Percentiles rank a stretch among this genome's conserved stretches.
These are phyloP conservation scores for Jackrogersella multiformis DNA, from an alignment of 495 filamentous ascomycete species.

Conservation along the genomic window DNA sequence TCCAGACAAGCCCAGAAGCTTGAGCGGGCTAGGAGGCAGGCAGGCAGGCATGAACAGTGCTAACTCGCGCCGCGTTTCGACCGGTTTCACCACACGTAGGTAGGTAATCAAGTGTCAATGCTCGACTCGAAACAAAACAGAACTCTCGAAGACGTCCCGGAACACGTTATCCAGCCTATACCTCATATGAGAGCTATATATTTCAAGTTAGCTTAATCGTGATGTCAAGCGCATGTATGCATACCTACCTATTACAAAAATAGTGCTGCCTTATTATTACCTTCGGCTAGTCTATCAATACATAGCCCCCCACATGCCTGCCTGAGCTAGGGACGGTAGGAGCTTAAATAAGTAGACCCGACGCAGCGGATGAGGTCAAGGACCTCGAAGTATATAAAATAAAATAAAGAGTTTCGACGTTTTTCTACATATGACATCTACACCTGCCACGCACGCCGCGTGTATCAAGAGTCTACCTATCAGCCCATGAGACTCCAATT, in stretches of 20 bases:
- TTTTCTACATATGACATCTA: neutral
- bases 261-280: neutral
- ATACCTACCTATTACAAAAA: neutral
- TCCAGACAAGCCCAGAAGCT: neutral
- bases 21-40: neutral
- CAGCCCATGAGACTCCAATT: neutral
- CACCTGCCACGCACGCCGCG: neutral
- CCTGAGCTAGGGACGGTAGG: no score
- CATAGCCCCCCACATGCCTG: neutral
- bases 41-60: slow-evolving; percentile 13
- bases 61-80: slow-evolving; percentile 19
- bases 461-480: no score
- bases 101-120: neutral
- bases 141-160: neutral
- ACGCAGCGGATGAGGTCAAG: slow-evolving; percentile 7
- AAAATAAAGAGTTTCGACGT: neutral
- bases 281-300: neutral
- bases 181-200: neutral
- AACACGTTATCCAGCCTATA: neutral
- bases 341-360: slow-evolving; percentile 24
- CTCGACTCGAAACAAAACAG: neutral
- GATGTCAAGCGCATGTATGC: slow-evolving; percentile 25
- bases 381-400: neutral
- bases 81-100: slow-evolving; percentile 33
- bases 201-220: neutral